Evolutionary conservation across 225 moss, liverwort and hornwort species (phyloP), one percentile per base, ranked within the genome.

Genomic region (Rhytidiadelphus loreus): DNA sequence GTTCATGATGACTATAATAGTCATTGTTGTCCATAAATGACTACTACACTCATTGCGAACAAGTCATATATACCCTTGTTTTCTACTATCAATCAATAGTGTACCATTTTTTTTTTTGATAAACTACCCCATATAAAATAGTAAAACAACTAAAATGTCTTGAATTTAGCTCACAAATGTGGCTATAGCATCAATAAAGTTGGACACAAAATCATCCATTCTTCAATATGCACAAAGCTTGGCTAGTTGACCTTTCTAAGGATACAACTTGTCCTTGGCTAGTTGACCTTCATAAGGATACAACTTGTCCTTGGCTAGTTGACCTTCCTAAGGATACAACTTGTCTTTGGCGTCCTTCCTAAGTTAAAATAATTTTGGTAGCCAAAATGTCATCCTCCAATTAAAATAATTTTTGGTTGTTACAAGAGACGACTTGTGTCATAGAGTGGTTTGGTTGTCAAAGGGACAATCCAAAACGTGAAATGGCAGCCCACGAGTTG

Each of bases 331-430:
- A 66, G 4, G n/a, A 37, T 4, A 6, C 6, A 12, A n/a, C n/a
- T n/a, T n/a, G n/a, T n/a, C n/a, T n/a, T 22, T 3, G 6, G 2
- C 5, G 12, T 37, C 8, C 4, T 11, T 20, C 32, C 0, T 7
- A 2, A 1, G 5, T 26, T 15, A 9, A 70, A 37, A 11, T 37
- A 19, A 35, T 65, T 20, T 37, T 41, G 41, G 25, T 25, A 39
- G 25, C 41, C 14, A 8, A 41, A 25, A 15, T 41, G 70, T 25
- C 44, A 46, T 29, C 46, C 46, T 11, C 30, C 29, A 29, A 18
- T n/a, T n/a, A n/a, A n/a, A n/a, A n/a, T 73, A 46, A 18, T 17
- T 29, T 29, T 41, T 14, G 28, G 44, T 44, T 29, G 46, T 46
- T 46, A 11, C 30, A 73, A 46, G 17, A 9, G 28, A 6, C 28